Evolutionary conservation across 2,329 filamentous ascomycete genomes (phyloP).

Genomic region (Diplodia scrobiculata): DNA sequence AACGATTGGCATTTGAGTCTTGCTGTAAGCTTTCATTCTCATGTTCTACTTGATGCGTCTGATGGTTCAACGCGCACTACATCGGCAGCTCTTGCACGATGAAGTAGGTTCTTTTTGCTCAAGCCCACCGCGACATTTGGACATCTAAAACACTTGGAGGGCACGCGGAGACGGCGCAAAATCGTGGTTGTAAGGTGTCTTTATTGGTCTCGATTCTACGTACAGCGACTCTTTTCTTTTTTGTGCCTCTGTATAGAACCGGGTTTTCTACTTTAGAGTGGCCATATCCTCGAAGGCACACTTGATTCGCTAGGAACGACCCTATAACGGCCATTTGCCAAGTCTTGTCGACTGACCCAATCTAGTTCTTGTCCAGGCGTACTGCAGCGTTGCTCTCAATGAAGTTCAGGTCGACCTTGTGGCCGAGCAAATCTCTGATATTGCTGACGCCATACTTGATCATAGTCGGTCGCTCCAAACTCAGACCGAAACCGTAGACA

Average conservation of each 20-base stretch:
- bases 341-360: neutral
- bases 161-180: neutral
- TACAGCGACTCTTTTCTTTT: neutral
- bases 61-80: too few relatives aligned
- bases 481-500: slow-evolving; percentile 92
- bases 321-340: too few relatives aligned
- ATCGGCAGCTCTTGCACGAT: too few relatives aligned
- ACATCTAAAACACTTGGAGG: too few relatives aligned
- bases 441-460: slow-evolving; percentile 82
- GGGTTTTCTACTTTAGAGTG: neutral
- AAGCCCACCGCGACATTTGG: too few relatives aligned
- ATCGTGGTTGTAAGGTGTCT: neutral
- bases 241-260: neutral
- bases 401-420: slow-evolving; percentile 93
- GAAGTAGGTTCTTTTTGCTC: too few relatives aligned
- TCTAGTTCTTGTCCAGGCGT: slow-evolving; percentile 76
- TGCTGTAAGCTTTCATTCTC: neutral
- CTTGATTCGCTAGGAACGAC: neutral
- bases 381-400: slow-evolving; percentile 91
- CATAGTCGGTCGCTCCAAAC: slow-evolving; percentile 94
- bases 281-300: neutral
- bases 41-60: neutral
- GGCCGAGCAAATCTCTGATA: slow-evolving; percentile 87
- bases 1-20: neutral
- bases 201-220: slow-evolving; percentile 3